phyloP scores from a whole-genome alignment of 2,329 filamentous ascomycete species.

The Claviceps sp. region DNA sequence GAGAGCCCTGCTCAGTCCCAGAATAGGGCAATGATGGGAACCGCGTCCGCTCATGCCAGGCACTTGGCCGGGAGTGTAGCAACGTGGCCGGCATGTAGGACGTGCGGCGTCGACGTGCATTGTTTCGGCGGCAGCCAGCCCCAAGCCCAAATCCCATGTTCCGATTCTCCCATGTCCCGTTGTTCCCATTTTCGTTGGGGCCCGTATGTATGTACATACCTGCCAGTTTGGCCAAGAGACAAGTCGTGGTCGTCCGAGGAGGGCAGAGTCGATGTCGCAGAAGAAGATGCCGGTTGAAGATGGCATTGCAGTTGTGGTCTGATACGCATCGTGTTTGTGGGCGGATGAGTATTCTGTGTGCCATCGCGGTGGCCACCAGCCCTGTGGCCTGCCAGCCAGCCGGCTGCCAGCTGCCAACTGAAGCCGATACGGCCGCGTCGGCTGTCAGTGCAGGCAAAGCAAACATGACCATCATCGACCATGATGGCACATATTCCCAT shows the following conservation, averaged over 20 bases:
- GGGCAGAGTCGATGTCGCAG: not conserved
- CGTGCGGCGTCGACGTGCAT: not conserved
- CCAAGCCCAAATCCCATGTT: not conserved
- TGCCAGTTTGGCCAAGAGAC: not conserved
- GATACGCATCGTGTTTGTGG: not conserved
- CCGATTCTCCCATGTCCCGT: not conserved
- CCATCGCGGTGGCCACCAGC: not conserved
- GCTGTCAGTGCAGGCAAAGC: not conserved
- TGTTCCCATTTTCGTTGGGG: too few species aligned
- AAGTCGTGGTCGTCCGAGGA: not conserved
- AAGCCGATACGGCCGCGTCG: too few species aligned
- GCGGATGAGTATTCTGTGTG: not conserved
- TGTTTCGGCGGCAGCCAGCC: not conserved
- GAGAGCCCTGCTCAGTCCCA: not conserved
- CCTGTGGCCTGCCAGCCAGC: not conserved
- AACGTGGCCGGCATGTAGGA: slow-evolving; percentile 2
- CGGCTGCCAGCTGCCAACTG: too few species aligned
- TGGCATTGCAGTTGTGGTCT: not conserved
- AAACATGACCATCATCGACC: not conserved
- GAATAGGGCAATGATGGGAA: slow-evolving; percentile 1
- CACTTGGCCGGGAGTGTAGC: not conserved
- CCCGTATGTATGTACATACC: not conserved
- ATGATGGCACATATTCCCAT: not conserved
- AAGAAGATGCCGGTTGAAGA: too few species aligned
- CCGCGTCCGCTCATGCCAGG: not conserved